phyloP scores from a whole-genome alignment of 2,329 filamentous ascomycete genomes.

The Neopestalotiopsis sp. region DNA sequence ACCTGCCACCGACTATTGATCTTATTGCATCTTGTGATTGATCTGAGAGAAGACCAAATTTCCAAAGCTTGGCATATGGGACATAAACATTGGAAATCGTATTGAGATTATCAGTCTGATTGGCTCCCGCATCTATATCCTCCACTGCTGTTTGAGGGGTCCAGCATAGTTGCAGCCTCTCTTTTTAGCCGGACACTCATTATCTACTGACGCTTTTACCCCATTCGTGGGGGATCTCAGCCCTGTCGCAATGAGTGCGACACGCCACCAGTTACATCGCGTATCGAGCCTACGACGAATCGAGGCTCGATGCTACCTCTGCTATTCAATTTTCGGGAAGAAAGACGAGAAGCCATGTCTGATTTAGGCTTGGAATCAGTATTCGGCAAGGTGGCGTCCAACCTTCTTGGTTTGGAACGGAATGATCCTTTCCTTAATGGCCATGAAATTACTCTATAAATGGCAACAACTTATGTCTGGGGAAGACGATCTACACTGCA shows the following conservation, averaged over 20 bases:
- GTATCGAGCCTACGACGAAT: background rate
- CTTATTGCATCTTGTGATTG: no score
- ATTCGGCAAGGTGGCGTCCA: background rate
- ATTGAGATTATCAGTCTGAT: no score
- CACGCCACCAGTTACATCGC: background rate
- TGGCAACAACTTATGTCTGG: background rate
- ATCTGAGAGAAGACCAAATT: no score
- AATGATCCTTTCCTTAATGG: background rate
- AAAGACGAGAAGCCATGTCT: background rate
- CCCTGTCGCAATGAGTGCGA: background rate
- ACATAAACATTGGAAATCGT: no score
- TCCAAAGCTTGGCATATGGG: no score
- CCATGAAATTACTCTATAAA: background rate
- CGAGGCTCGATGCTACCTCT: background rate
- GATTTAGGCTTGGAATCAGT: background rate
- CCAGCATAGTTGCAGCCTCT: background rate
- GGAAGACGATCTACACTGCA: background rate
- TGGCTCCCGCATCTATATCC: no score
- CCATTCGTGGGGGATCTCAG: background rate
- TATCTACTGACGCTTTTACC: background rate
- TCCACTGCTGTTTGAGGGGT: no score
- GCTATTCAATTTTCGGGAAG: background rate
- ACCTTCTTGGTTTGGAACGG: constrained; percentile 8
- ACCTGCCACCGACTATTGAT: no score
- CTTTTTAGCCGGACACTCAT: background rate